Conservation (phyloP, 805 yeast genomes). For the Candida mattraensis region DNA sequence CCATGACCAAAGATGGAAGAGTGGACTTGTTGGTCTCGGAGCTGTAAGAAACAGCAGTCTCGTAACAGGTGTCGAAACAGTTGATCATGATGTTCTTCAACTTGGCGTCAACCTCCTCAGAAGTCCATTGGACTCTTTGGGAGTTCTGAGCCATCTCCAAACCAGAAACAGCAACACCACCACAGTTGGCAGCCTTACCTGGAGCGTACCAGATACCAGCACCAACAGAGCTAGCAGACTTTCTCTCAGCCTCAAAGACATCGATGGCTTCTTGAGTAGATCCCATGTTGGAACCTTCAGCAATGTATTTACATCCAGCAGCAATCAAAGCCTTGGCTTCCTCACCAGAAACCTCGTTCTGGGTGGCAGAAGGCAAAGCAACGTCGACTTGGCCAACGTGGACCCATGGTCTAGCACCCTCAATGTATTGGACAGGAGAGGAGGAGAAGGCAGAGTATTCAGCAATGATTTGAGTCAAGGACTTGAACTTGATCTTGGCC, state of each 20-base stretch:
- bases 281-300: constrained; percentile 99
- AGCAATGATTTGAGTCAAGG: constrained; percentile 66
- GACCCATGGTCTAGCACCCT: constrained; percentile 96
- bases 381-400: constrained; percentile 89
- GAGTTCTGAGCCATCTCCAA: constrained; percentile 99
- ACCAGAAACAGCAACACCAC: constrained; percentile 99
- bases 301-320: constrained; percentile 88
- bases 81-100: constrained; percentile 89
- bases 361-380: constrained; percentile 98
- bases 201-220: constrained; percentile 95
- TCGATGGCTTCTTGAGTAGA: constrained; percentile 96
- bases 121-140: constrained; percentile 85
- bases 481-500: constrained; percentile 77
- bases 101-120: constrained; percentile 89
- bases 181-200: constrained; percentile 99
- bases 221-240: constrained; percentile 38
- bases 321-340: constrained; percentile 94
- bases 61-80: constrained; percentile 91
- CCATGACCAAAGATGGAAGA: constrained; percentile 94
- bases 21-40: constrained; percentile 63
- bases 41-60: constrained; percentile 79
- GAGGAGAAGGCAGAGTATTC: constrained; percentile 59
- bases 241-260: constrained; percentile 84
- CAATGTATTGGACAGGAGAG: constrained; percentile 70
- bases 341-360: constrained; percentile 94